Percentiles rank a stretch among this genome's conserved stretches.
Evolutionary conservation across 257 asterid genomes (phyloP).

Genomic region (Ballota nigra): DNA sequence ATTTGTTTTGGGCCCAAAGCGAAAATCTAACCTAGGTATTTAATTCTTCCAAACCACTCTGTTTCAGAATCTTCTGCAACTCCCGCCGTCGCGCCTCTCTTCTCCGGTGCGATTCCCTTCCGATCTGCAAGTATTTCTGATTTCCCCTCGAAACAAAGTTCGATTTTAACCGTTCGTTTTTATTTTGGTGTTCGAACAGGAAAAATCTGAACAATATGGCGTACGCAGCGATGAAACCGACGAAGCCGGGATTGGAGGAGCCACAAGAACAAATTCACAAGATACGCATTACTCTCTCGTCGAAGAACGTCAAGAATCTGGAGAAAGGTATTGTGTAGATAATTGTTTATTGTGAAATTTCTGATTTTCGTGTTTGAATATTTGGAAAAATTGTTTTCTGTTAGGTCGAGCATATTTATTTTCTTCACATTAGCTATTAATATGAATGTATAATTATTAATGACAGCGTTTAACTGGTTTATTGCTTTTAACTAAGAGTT

Average conservation of each 20-base stretch:
- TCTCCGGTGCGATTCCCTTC: constrained; percentile 15
- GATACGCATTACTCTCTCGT: constrained; percentile 62
- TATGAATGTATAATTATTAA: neutral
- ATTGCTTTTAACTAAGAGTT: neutral
- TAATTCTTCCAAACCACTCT: neutral
- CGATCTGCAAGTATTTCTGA: neutral
- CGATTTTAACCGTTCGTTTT: neutral
- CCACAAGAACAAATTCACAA: constrained; percentile 43
- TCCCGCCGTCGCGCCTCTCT: constrained; percentile 17
- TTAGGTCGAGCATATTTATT: neutral
- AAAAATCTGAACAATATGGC: constrained; percentile 28
- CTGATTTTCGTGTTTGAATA: neutral
- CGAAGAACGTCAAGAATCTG: constrained; percentile 58
- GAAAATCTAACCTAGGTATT: neutral
- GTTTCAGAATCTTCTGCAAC: neutral
- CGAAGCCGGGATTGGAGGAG: constrained; percentile 56
- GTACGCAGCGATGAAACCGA: constrained; percentile 57
- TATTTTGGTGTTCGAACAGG: neutral
- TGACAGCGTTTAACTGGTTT: too few species aligned
- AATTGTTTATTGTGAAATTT: neutral
- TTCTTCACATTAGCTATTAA: neutral
- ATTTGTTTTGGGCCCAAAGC: neutral
- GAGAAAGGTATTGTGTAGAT: constrained; percentile 44
- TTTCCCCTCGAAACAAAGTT: neutral
- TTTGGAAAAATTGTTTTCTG: neutral